These are phyloP conservation scores for Gossypium arboreum DNA, from an alignment of 345 rosid genomes.

Conservation along the genomic window DNA sequence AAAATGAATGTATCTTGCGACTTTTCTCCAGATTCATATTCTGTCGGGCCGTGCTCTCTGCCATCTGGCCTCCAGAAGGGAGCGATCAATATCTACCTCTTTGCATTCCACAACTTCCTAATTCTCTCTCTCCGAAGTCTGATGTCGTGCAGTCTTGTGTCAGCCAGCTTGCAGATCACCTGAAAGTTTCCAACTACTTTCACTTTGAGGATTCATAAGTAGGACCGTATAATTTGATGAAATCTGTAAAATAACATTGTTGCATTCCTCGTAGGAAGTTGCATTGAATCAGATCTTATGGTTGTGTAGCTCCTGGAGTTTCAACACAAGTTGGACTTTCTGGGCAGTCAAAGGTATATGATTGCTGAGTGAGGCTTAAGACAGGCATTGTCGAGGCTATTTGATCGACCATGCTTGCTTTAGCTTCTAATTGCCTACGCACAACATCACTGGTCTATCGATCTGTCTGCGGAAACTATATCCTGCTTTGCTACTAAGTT, in stretches of 20 bases:
- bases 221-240: slow-evolving; percentile 7
- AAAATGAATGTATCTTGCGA: slow-evolving; percentile 1
- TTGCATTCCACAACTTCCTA: slow-evolving; percentile 80
- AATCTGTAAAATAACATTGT: slow-evolving; percentile 14
- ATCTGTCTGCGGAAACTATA: not conserved
- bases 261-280: slow-evolving; percentile 13
- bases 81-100: slow-evolving; percentile 56
- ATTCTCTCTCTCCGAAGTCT: slow-evolving; percentile 47
- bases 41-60: slow-evolving; percentile 62
- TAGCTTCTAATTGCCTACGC: slow-evolving; percentile 19
- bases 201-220: slow-evolving; percentile 32
- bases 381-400: slow-evolving; percentile 9
- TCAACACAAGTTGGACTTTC: not conserved
- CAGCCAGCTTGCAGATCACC: slow-evolving; percentile 51
- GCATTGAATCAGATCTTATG: slow-evolving; percentile 2
- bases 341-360: slow-evolving; percentile 6
- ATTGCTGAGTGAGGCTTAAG: slow-evolving; percentile 17
- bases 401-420: slow-evolving; percentile 29
- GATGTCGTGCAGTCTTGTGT: slow-evolving; percentile 52
- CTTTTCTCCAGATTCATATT: slow-evolving; percentile 72
- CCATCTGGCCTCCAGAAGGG: slow-evolving; percentile 43
- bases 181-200: slow-evolving; percentile 56
- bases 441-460: not conserved
- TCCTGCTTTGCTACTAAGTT: not conserved
- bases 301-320: not conserved